Evolutionary conservation across 1,139 yeast genomes (phyloP).

Genomic region (Oligophagozyma castellii): DNA sequence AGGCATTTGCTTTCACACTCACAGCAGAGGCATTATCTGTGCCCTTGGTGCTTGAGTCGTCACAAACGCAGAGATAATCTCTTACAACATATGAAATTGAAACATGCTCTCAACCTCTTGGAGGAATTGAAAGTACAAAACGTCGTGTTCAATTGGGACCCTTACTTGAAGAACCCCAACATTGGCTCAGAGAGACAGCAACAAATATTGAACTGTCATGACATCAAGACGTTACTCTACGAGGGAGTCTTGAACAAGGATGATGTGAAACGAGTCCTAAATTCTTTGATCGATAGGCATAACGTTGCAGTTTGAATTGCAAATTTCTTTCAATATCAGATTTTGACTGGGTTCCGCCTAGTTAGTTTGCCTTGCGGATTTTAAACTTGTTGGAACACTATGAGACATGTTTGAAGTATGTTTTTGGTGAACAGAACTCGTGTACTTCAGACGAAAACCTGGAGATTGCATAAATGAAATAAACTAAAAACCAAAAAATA

Average conservation of each 20-base stretch:
- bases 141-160: slow-evolving; percentile 8
- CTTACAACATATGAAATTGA: slow-evolving; percentile 20
- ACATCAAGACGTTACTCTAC: slow-evolving; percentile 15
- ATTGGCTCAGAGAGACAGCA: neutral
- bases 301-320: too few relatives aligned
- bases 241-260: slow-evolving; percentile 20
- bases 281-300: slow-evolving; percentile 13
- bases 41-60: slow-evolving; percentile 65
- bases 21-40: slow-evolving; percentile 71
- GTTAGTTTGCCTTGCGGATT: too few relatives aligned
- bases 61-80: slow-evolving; percentile 57
- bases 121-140: slow-evolving; percentile 14
- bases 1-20: slow-evolving; percentile 83
- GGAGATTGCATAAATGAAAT: too few relatives aligned
- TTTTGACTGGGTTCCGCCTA: too few relatives aligned
- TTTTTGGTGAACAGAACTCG: too few relatives aligned
- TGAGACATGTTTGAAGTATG: too few relatives aligned
- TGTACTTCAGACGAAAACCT: too few relatives aligned
- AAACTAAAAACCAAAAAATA: too few relatives aligned
- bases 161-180: slow-evolving; percentile 1
- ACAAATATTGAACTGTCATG: slow-evolving; percentile 5
- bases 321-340: too few relatives aligned
- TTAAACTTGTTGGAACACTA: too few relatives aligned
- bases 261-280: slow-evolving; percentile 19
- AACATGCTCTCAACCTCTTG: slow-evolving; percentile 17